These are phyloP conservation scores for Margaritispora aquatica DNA, from an alignment of 495 filamentous ascomycete genomes.

Conservation along the genomic window DNA sequence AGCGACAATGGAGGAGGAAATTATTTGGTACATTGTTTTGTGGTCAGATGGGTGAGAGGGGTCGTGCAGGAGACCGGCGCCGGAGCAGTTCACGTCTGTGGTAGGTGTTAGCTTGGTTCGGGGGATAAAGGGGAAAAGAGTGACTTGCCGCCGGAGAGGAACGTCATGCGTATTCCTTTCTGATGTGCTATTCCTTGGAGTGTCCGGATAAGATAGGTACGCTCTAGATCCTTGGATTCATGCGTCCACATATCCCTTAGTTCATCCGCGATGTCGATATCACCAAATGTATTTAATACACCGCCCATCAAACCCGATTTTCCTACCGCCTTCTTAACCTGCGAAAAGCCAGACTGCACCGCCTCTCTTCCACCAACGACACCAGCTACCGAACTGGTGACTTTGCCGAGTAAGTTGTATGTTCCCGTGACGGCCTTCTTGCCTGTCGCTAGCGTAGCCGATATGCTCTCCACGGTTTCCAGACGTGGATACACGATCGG, in stretches of 20 bases:
- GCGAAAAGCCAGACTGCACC: constrained; percentile 84
- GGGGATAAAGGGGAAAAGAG: not conserved
- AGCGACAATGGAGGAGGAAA: constrained; percentile 86
- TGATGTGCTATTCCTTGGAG: constrained; percentile 91
- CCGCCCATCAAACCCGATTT: constrained; percentile 92
- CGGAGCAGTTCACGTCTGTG: constrained; percentile 75
- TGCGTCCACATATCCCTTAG: constrained; percentile 97
- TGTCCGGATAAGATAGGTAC: constrained; percentile 93
- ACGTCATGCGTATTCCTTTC: constrained; percentile 92
- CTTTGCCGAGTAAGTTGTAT: constrained; percentile 91
- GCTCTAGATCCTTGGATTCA: constrained; percentile 93
- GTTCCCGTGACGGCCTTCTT: constrained; percentile 94
- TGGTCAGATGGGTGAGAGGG: constrained; percentile 84
- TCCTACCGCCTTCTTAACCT: constrained; percentile 92
- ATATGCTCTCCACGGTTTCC: constrained; percentile 83
- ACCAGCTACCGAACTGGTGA: constrained; percentile 87
- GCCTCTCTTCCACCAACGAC: constrained; percentile 91
- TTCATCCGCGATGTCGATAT: constrained; percentile 91
- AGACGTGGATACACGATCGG: constrained; percentile 87
- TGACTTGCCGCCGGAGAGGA: constrained; percentile 70
- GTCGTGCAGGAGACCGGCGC: constrained; percentile 92
- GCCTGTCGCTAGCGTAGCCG: constrained; percentile 84
- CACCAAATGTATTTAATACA: constrained; percentile 93
- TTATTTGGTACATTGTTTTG: constrained; percentile 99
- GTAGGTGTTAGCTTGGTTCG: constrained; percentile 7